Base-by-base conservation (phyloP, 2,329 filamentous ascomycete species). In the Talaromyces sp. region DNA sequence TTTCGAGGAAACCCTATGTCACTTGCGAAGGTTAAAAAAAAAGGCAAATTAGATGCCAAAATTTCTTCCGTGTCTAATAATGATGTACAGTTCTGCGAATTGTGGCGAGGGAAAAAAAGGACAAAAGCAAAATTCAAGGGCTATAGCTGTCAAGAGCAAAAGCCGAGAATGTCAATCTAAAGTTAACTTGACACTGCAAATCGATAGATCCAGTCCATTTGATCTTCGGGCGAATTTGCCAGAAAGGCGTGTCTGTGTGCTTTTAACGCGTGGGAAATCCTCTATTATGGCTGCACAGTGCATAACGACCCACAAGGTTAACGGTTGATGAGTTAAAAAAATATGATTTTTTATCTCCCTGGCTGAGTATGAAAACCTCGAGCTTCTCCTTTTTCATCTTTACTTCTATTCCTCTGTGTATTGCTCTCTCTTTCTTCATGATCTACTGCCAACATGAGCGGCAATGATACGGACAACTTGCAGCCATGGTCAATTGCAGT, bases 401-500 rank as follows among this genome's bases (percentile, higher is more conserved):
- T 52, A 4, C 10, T 51, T 16, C 36, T 28, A 28, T 40, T 31
- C 36, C 30, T 58, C 14, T 58, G 30, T 23, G 28, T 52, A n/a
- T 30, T 36, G 36, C 12, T 40, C 8, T 57, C 12, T 58, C 18
- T 57, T 8, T 50, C 28, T 31, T 50, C 40, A 57, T 57, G 55
- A 50, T n/a, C 30, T 42, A 23, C 18, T 28, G 42, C 28, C 42
- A 58, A 31, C 9, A 58, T 58, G 56, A 52, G 44, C 47, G 33
- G n/a, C 33, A 27, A 51, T 3, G 44, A 12, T 52, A 10, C 56
- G 53, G 61, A 75, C 53, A 72, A 75, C 63, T 69, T 81, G 27
- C 79, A 80, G 66, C 75, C 75, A 69, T 82, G 79, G 79, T 73
- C 68, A 0, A 68, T 79, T 56, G 67, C 70, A 51, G 78, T 80